Percentiles rank a stretch among this genome's conserved stretches.
These are phyloP conservation scores for Diplotaxis tenuifolia DNA, from an alignment of 345 rosid genomes.

Conservation along the genomic window DNA sequence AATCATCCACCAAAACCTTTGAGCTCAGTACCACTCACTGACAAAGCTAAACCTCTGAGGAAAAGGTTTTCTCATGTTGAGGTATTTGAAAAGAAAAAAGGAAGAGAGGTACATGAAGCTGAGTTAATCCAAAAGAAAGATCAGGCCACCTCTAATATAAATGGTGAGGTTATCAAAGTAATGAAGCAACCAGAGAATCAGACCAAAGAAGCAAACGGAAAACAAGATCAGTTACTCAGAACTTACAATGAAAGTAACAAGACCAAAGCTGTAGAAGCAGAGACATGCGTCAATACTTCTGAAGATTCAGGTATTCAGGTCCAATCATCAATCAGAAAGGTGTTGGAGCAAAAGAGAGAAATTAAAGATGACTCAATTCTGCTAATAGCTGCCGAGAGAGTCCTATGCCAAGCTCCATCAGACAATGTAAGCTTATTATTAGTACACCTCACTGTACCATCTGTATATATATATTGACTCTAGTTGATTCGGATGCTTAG, in stretches of 20 bases:
- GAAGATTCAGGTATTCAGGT: conserved; percentile 30
- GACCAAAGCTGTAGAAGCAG: conserved; percentile 38
- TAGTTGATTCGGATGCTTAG: conserved; percentile 9
- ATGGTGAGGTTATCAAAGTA: conserved; percentile 33
- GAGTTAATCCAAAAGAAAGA: conserved; percentile 40
- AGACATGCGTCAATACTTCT: conserved; percentile 30
- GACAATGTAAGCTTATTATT: conserved; percentile 48
- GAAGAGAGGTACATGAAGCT: conserved; percentile 27
- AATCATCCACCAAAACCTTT: conserved; percentile 30
- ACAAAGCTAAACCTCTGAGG: conserved; percentile 39
- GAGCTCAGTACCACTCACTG: conserved; percentile 24
- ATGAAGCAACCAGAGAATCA: conserved; percentile 38
- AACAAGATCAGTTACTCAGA: conserved; percentile 32
- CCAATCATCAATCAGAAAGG: conserved; percentile 24
- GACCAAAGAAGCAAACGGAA: conserved; percentile 44
- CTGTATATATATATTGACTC: neutral
- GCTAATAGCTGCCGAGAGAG: conserved; percentile 30
- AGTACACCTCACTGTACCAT: conserved; percentile 5
- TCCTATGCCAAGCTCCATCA: conserved; percentile 32
- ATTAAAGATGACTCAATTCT: conserved; percentile 38
- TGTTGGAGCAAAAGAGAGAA: conserved; percentile 33
- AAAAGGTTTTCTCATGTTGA: conserved; percentile 34
- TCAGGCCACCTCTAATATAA: conserved; percentile 41
- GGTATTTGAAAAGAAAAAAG: conserved; percentile 26
- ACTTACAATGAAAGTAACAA: conserved; percentile 35